Evolutionary conservation across 2,329 filamentous ascomycete species (phyloP), one percentile per base, ranked within the genome.

Genomic region (Pseudocercospora crystallina): DNA sequence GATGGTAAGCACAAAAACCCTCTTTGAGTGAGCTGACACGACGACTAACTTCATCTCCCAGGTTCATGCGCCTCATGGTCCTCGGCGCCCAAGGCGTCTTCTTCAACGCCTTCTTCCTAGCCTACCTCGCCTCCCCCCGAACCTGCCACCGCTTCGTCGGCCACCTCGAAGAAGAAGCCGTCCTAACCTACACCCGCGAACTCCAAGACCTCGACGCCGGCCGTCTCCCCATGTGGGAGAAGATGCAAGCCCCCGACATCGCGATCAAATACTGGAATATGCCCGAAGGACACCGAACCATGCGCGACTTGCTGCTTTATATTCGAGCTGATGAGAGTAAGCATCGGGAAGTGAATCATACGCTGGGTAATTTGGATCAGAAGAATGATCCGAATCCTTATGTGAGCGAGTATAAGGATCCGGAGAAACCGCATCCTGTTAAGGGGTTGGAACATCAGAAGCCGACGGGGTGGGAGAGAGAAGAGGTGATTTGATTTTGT

Each of bases 131-230:
- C 53, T 90, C 86, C 1, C 92, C 94, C 5, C 84, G 85, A 54
- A 92, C 89, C 57, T 92, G 89, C 65, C 94, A 99, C 71, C 86
- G 94, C 38, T 97, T 99, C 70, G 91, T 97, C 46, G 94, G 91
- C 1, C 97, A 97, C 63, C 83, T 99, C 10, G 94, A 99, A 71
- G 94, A 99, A 70, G 94, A 99, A 71, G 94, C 94, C 8, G 92
- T 97, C 1, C 81, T 95, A 66, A 99, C 94, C 0, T 99, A 99
- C 75, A 94, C 90, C 0, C 84, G 90, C 43, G 89, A 90, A 54
- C 87, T 97, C 62, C 78, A 84, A 59, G 94, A 97, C 65, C 81
- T 99, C 17, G 91, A 97, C 51, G 79, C 80, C 2, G 92, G 92
- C n/a, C 81, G 83, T 51, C 75, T 96, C 11, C 90, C 91, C 0